Evolutionary conservation across 495 filamentous ascomycete species (phyloP).

Genomic region (Extremus antarcticus): DNA sequence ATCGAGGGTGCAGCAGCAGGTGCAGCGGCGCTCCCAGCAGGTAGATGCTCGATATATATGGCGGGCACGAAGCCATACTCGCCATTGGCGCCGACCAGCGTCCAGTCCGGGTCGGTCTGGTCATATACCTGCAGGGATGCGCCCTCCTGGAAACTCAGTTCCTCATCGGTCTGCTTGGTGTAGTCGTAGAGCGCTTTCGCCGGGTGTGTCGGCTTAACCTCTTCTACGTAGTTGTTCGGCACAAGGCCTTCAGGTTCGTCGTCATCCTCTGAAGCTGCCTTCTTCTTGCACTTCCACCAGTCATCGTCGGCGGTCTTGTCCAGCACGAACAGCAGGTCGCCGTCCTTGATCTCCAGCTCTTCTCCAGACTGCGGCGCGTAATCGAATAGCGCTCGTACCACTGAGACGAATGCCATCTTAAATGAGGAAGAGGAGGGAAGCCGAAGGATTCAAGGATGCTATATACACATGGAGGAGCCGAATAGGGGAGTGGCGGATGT

Average conservation of each 20-base stretch:
- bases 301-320: constrained; percentile 85
- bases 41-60: constrained; percentile 78
- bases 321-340: constrained; percentile 83
- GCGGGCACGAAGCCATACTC: constrained; percentile 95
- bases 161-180: constrained; percentile 91
- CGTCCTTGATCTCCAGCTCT: constrained; percentile 79
- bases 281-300: constrained; percentile 99
- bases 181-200: constrained; percentile 94
- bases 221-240: constrained; percentile 90
- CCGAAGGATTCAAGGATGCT: background rate
- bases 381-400: constrained; percentile 89
- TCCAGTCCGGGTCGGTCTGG: constrained; percentile 90
- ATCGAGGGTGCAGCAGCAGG: constrained; percentile 21
- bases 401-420: constrained; percentile 68
- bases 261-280: constrained; percentile 77
- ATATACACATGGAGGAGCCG: background rate
- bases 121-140: constrained; percentile 76
- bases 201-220: constrained; percentile 54
- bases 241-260: constrained; percentile 91
- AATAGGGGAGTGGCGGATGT: background rate
- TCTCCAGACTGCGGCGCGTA: constrained; percentile 81
- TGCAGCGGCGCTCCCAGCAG: constrained; percentile 19
- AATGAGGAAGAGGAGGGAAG: background rate
- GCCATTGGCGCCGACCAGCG: constrained; percentile 69
- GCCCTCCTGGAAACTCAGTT: constrained; percentile 92